phyloP scores from a whole-genome alignment of 2,329 filamentous ascomycete genomes.

The Aciculosporium take region DNA sequence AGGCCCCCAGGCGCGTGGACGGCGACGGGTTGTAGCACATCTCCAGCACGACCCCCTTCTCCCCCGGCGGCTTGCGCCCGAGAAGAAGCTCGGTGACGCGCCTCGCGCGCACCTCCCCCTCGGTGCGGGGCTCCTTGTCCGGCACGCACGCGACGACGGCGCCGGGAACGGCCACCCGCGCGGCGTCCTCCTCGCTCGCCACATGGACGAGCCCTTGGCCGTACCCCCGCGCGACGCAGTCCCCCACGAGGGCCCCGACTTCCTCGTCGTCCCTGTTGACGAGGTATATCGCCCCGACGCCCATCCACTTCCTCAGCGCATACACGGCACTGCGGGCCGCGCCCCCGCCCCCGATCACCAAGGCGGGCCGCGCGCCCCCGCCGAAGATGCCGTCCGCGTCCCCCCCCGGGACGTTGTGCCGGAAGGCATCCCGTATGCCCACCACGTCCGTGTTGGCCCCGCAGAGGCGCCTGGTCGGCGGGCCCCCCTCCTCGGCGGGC shows the following conservation, averaged over 20 bases:
- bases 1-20: constrained; percentile 48
- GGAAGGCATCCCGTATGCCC: constrained; percentile 60
- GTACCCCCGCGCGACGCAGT: constrained; percentile 46
- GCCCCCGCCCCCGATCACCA: constrained; percentile 66
- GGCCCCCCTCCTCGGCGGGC: constrained; percentile 25
- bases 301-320: constrained; percentile 55
- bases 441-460: constrained; percentile 74
- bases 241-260: constrained; percentile 50
- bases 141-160: constrained; percentile 64
- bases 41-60: constrained; percentile 58
- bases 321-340: constrained; percentile 69
- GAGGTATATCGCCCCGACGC: constrained; percentile 55
- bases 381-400: constrained; percentile 23
- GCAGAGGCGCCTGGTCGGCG: constrained; percentile 35
- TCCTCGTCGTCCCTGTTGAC: constrained; percentile 60
- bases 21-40: constrained; percentile 74
- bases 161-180: constrained; percentile 41
- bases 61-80: constrained; percentile 33
- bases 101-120: constrained; percentile 46
- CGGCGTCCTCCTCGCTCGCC: constrained; percentile 44
- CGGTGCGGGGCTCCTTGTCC: constrained; percentile 55
- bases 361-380: constrained; percentile 46
- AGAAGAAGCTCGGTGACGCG: constrained; percentile 36
- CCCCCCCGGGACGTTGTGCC: constrained; percentile 32
- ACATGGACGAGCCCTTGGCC: constrained; percentile 48